Evolutionary conservation across 129 eudicot species (phyloP).

Genomic region (Heracleum sosnowskyi): DNA sequence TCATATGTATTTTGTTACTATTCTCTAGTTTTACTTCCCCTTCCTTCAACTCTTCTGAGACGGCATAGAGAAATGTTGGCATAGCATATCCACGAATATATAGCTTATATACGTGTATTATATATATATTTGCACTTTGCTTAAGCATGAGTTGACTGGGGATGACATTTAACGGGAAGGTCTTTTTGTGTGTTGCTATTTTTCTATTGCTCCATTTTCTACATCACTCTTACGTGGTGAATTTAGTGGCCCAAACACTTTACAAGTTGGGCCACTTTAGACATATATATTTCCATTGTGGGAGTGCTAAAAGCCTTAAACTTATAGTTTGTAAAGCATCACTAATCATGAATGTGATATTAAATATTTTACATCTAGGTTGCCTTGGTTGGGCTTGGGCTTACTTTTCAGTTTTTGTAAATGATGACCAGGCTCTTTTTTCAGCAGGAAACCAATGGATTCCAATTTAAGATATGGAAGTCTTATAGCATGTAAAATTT

Average conservation of each 20-base stretch:
- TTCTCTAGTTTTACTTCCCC: too few relatives aligned
- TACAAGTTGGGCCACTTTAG: not conserved
- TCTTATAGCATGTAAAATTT: not conserved
- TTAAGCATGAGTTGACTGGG: not conserved
- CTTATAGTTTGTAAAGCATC: not conserved
- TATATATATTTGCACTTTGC: not conserved
- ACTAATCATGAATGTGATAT: not conserved
- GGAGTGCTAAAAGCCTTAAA: not conserved
- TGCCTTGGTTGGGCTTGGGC: not conserved
- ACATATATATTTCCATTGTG: not conserved
- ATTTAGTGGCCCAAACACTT: not conserved
- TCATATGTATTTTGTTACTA: not conserved
- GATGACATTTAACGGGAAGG: not conserved
- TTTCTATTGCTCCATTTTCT: not conserved
- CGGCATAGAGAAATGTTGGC: too few relatives aligned
- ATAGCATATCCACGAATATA: too few relatives aligned
- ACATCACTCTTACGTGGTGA: not conserved
- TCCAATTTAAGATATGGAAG: not conserved
- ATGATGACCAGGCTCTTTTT: not conserved
- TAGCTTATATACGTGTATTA: too few relatives aligned
- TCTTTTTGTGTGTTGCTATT: not conserved
- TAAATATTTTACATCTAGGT: not conserved
- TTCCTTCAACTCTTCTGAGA: too few relatives aligned
- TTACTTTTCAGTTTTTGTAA: not conserved
- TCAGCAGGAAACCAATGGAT: not conserved